Evolutionary conservation across 805 yeast genomes (phyloP), one percentile per base, ranked within the genome.

Genomic region (Hermanozyma aechmeae): DNA sequence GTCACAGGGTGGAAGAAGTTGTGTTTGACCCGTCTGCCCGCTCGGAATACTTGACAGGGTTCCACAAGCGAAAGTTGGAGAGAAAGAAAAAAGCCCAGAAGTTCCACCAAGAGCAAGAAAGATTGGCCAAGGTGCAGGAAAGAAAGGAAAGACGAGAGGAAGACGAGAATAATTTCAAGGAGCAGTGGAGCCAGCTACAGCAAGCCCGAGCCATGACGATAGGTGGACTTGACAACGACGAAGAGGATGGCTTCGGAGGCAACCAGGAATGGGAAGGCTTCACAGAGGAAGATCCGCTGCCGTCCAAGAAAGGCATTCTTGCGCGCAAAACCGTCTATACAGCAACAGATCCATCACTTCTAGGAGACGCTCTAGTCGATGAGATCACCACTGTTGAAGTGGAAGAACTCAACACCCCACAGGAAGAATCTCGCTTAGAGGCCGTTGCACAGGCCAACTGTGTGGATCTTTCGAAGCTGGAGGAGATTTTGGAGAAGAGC

Each of bases 1-100:
- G 73, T 49, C 73, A 70, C 48, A 68, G 85, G 23, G 86, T 83
- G 3, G 87, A 73, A 16, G 96, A 85, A 51, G 93, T 92, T 16
- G 74, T 71, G 2, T 92, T 86, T 51, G 92, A 92, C 54, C 73
- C 75, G 38, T 81, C 70, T 13, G 70, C 80, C n/a, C 61, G 96
- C 50, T 58, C 66, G 52, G 95, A 89, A 36, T 89, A 76, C 52
- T 60, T 89, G 41, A 89, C 96, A 3, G 98, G 98, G 23, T 89
- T 89, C 54, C 97, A 92, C 55, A 89, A 89, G 58, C 72, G 98
- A 48, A 89, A 89, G 51, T 51, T 89, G 12, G 82, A 82, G 47
- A 71, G 97, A 52, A 81, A 82, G 57, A 87, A 85, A 58, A 76
- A 79, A 39, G 97, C 96, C 0, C 76, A 73, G 41, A 83, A 72